Conservation (phyloP, 192 early-diverging fungal genomes). For the Thoreauomyces humboldtii region DNA sequence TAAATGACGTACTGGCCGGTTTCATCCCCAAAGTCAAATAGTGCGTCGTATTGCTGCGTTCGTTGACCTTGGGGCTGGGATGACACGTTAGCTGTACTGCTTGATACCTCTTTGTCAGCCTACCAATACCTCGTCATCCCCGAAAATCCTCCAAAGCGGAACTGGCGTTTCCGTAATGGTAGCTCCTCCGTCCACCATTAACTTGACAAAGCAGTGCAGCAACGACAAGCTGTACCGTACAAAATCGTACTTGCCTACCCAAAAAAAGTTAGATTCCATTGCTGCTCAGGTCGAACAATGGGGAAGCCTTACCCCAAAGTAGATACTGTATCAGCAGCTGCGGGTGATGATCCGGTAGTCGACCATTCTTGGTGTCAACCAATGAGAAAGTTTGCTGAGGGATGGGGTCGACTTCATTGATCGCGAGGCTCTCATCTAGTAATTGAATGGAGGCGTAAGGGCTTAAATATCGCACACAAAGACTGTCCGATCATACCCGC, state of each 20-base stretch:
- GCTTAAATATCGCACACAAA: too few relatives aligned
- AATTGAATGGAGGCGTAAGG: not conserved
- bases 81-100: too few relatives aligned
- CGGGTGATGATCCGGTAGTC: constrained; percentile 76
- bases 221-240: constrained; percentile 61
- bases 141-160: constrained; percentile 59
- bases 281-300: too few relatives aligned
- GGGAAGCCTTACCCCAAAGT: constrained; percentile 67
- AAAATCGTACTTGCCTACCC: constrained; percentile 59
- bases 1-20: constrained; percentile 18
- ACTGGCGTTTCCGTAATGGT: constrained; percentile 55
- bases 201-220: constrained; percentile 61
- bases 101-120: too few relatives aligned
- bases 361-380: constrained; percentile 41
- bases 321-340: constrained; percentile 65
- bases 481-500: too few relatives aligned
- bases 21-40: constrained; percentile 60
- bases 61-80: not conserved
- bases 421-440: not conserved
- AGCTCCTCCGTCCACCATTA: constrained; percentile 52
- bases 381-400: constrained; percentile 26
- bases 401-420: not conserved
- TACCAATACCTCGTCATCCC: constrained; percentile 36
- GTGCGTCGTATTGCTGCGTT: constrained; percentile 42
- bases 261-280: not conserved